A percentile compares a stretch with the other conserved stretches of the same genome.
These are phyloP conservation scores for Eucalyptus albens DNA, from an alignment of 345 rosid genomes.

Conservation along the genomic window DNA sequence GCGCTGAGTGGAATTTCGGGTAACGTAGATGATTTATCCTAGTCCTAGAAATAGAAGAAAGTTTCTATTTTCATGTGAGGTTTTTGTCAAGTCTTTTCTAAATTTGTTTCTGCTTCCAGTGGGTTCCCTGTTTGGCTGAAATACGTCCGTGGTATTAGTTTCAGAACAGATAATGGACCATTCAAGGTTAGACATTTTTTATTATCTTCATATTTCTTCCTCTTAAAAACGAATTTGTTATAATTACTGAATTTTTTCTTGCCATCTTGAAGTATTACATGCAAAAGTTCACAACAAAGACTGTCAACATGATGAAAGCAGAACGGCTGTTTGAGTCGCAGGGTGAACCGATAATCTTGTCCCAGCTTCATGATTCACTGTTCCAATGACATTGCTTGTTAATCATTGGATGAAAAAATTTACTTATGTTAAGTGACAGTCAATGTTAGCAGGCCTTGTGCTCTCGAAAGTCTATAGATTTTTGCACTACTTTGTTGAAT, in stretches of 20 bases:
- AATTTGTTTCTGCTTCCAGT: conserved; percentile 21
- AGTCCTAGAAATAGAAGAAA: background rate
- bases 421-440: background rate
- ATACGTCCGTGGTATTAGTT: conserved; percentile 85
- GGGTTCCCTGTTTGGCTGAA: conserved; percentile 99
- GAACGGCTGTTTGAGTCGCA: conserved; percentile 70
- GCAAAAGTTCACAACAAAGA: conserved; percentile 80
- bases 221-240: background rate
- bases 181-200: conserved; percentile 56
- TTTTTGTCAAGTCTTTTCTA: background rate
- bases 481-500: no score
- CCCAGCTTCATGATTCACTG: conserved; percentile 39
- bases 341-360: conserved; percentile 89
- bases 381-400: background rate
- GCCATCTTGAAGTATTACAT: conserved; percentile 50
- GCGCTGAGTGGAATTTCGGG: conserved; percentile 99
- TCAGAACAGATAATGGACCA: conserved; percentile 89
- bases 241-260: background rate
- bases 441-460: no score
- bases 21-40: conserved; percentile 5
- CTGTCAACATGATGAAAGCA: conserved; percentile 94
- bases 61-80: background rate
- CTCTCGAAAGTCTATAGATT: no score
- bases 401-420: background rate
- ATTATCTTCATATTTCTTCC: background rate